phyloP scores from a whole-genome alignment of 352 stramenopile species.

The Phytopythium boreale region DNA sequence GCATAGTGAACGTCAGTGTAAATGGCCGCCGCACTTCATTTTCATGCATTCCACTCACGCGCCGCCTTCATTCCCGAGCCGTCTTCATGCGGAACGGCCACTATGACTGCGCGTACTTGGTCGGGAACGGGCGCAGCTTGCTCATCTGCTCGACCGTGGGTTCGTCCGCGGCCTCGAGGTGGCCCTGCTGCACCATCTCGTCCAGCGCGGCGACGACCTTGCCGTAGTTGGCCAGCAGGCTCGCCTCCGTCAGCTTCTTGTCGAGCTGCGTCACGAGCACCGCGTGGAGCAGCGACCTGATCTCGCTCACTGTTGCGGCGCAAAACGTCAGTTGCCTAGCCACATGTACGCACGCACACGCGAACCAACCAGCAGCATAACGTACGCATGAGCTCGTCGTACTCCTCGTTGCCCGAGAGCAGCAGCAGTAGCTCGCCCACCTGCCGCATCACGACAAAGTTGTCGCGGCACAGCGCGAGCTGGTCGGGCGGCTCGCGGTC shows the following conservation, averaged over 20 bases:
- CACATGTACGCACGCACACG: not conserved
- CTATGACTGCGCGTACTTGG: conserved; percentile 18
- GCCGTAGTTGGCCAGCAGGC: conserved; percentile 53
- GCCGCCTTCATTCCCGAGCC: not conserved
- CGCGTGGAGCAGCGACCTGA: conserved; percentile 43
- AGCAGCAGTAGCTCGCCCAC: conserved; percentile 60
- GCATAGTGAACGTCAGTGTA: not conserved
- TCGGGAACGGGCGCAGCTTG: conserved; percentile 43
- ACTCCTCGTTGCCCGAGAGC: conserved; percentile 56
- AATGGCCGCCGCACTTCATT: not conserved
- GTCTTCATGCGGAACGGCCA: not conserved
- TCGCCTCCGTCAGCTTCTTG: conserved; percentile 65
- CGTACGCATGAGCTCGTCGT: conserved; percentile 73
- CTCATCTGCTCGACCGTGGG: conserved; percentile 51
- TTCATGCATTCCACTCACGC: not conserved
- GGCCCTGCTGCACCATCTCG: conserved; percentile 64
- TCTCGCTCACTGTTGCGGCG: conserved; percentile 43
- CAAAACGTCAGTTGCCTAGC: not conserved
- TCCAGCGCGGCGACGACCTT: conserved; percentile 64
- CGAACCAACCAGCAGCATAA: conserved; percentile 3
- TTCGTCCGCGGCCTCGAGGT: conserved; percentile 50
- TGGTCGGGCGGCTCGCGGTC: conserved; percentile 21
- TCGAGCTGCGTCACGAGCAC: conserved; percentile 58
- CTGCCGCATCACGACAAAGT: conserved; percentile 58
- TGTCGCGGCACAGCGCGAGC: conserved; percentile 47